Conservation (phyloP, 805 yeast genomes). For the Myxozyma geophila region DNA sequence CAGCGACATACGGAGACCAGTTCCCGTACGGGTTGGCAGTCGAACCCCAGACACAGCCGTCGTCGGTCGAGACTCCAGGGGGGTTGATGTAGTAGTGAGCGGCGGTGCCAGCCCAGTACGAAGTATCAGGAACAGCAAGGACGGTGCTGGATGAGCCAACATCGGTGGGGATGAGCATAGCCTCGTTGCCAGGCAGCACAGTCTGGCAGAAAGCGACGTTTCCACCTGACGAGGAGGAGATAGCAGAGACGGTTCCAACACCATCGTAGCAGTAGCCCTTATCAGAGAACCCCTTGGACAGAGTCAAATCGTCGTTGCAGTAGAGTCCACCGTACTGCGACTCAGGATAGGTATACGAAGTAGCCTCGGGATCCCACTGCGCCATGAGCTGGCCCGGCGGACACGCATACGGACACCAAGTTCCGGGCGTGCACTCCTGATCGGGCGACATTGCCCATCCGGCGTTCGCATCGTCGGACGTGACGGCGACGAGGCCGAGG, state of each 20-base stretch:
- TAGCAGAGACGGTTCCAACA: constrained; percentile 63
- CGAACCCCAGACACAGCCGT: constrained; percentile 87
- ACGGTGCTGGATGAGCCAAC: constrained; percentile 57
- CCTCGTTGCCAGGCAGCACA: constrained; percentile 92
- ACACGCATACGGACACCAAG: constrained; percentile 90
- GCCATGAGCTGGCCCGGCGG: constrained; percentile 84
- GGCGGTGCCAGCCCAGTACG: constrained; percentile 67
- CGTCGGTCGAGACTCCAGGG: constrained; percentile 75
- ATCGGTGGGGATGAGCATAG: constrained; percentile 86
- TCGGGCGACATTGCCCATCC: constrained; percentile 91
- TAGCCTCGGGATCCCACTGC: constrained; percentile 83
- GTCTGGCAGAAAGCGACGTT: constrained; percentile 88
- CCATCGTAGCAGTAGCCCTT: constrained; percentile 76
- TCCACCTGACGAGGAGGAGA: constrained; percentile 60
- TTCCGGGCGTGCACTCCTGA: constrained; percentile 72
- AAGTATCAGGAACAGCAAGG: constrained; percentile 77
- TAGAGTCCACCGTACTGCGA: constrained; percentile 83
- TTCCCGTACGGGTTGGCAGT: constrained; percentile 72
- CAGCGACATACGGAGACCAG: constrained; percentile 95
- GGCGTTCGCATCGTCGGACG: constrained; percentile 60
- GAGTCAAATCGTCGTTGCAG: constrained; percentile 72
- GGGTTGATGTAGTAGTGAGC: constrained; percentile 85
- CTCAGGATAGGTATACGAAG: constrained; percentile 73
- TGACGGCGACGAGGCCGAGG: constrained; percentile 71
- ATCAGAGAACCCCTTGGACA: constrained; percentile 63